Percentiles rank a stretch among this genome's conserved stretches.
These are phyloP conservation scores for Cinchona pubescens DNA, from an alignment of 257 asterid genomes.

Conservation along the genomic window DNA sequence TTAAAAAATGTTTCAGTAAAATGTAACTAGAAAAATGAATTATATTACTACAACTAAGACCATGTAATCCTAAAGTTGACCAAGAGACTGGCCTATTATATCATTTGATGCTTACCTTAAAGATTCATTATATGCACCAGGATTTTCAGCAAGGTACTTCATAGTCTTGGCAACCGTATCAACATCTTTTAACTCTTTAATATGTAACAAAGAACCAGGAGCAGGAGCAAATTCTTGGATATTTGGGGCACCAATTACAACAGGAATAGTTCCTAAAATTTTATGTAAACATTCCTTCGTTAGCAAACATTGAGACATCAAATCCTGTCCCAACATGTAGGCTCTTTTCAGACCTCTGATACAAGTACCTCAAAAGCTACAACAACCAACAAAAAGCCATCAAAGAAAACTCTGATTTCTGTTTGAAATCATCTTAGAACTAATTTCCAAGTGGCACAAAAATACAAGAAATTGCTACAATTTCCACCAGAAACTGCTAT, in stretches of 20 bases:
- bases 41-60: neutral
- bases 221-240: constrained; percentile 89
- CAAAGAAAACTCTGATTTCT: neutral
- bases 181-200: constrained; percentile 63
- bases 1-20: neutral
- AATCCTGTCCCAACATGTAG: neutral
- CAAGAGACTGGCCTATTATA: neutral
- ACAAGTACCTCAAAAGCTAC: neutral
- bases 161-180: constrained; percentile 70
- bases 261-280: constrained; percentile 74
- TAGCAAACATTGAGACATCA: constrained; percentile 24
- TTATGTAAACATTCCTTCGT: constrained; percentile 10
- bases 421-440: neutral
- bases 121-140: constrained; percentile 63
- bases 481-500: constrained; percentile 4
- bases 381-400: neutral
- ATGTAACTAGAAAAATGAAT: neutral
- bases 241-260: constrained; percentile 92
- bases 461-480: neutral
- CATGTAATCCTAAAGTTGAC: neutral
- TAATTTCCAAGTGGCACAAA: neutral
- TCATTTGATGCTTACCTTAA: constrained; percentile 50
- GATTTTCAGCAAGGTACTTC: constrained; percentile 75
- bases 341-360: neutral
- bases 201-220: constrained; percentile 66